Base-by-base conservation (phyloP, 2,329 filamentous ascomycete species). In the Claviceps pazoutovae region DNA sequence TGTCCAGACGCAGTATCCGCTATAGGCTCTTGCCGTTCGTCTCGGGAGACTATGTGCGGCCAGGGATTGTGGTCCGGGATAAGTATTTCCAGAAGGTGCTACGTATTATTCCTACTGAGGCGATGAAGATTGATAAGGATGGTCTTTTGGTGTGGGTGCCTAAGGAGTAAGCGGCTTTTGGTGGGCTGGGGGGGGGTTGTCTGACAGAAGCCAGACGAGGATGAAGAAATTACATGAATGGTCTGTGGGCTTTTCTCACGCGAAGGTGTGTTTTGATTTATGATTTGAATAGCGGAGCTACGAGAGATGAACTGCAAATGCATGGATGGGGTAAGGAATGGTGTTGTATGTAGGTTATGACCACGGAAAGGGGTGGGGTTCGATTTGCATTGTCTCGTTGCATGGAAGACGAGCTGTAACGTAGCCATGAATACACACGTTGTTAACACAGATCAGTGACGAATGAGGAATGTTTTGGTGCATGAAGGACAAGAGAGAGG, bases 31-130 rank as follows among this genome's bases (percentile, higher is more conserved):
- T 95, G 54, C 83, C 90, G 7, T 74, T 84, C 41, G 69, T 75
- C 60, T 73, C 65, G 55, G 84, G 83, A 1, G 64, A 73, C 34
- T 95, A 86, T 80, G 78, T 91, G 53, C 75, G 65, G 49, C 88
- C 89, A 2, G 78, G 78, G 41, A 69, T 95, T 55, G 80, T 84
- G 55, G 88, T 96, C 41, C 77, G 87, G 55, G 91, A 95, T 71
- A 84, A 86, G 60, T 95, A 95, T 61, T 97, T 95, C 67, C 89
- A 95, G 65, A 95, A 96, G 74, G 82, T 86, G 43, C 67, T 97
- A 55, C 82, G 84, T 56, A 82, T 95, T 23, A 80, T 88, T 54
- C 83, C 88, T 2, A 91, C 86, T 0, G 86, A 84, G 62, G 85
- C 82, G 21, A 83, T 82, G 71, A 80, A 75, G 64, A 70, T 71